Evolutionary conservation across 768 basidiomycete species (phyloP).

Genomic region (Paxillus ammoniavirescens): DNA sequence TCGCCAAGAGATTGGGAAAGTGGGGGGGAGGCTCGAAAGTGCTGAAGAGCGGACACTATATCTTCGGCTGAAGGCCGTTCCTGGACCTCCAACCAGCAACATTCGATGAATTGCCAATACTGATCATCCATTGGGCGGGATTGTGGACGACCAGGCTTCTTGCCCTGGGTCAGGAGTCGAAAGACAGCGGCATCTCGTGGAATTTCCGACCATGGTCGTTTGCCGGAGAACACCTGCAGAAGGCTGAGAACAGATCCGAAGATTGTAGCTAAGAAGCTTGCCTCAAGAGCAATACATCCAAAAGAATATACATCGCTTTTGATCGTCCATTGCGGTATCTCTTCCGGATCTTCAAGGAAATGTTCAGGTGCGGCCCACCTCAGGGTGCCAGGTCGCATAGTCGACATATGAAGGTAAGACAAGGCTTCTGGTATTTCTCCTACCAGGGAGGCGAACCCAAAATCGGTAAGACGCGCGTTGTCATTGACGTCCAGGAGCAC

Average conservation of each 20-base stretch:
- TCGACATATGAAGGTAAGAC: slow-evolving; percentile 18
- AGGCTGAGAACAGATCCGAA: neutral
- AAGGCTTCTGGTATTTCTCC: slow-evolving; percentile 1
- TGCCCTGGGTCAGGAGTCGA: slow-evolving; percentile 3
- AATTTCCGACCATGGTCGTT: slow-evolving; percentile 12
- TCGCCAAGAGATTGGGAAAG: neutral
- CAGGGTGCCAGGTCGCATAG: slow-evolving; percentile 32
- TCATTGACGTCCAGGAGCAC: slow-evolving; percentile 15
- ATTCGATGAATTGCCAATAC: slow-evolving; percentile 10
- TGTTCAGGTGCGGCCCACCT: slow-evolving; percentile 40
- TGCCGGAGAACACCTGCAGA: slow-evolving; percentile 22
- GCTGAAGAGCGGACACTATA: neutral
- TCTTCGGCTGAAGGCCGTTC: neutral
- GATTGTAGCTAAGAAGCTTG: slow-evolving; percentile 4
- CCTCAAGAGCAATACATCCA: slow-evolving; percentile 30
- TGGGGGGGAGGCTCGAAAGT: neutral
- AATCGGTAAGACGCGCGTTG: slow-evolving; percentile 41
- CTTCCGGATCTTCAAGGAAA: slow-evolving; percentile 17
- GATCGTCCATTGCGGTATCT: neutral
- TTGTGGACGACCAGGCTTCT: slow-evolving; percentile 2
- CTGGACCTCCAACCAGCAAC: slow-evolving; percentile 2
- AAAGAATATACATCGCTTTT: slow-evolving; percentile 20
- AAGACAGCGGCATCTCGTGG: neutral
- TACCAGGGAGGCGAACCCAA: slow-evolving; percentile 30
- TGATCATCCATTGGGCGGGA: slow-evolving; percentile 2